Evolutionary conservation across 2,329 filamentous ascomycete species (phyloP).

Genomic region (Alternaria panax): DNA sequence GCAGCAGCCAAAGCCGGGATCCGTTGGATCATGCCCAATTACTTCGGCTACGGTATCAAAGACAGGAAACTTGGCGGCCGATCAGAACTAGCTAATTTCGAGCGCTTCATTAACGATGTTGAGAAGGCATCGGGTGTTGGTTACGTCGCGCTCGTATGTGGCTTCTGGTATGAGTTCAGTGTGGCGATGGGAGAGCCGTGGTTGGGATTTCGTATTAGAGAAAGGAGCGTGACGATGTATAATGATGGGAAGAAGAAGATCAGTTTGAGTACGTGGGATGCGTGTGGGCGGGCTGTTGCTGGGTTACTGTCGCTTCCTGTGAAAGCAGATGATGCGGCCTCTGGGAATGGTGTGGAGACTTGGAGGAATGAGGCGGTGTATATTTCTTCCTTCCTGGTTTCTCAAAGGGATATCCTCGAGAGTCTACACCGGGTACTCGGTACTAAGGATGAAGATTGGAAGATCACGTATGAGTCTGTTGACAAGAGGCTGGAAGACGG

Average conservation of each 20-base stretch:
- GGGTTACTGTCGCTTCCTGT: background rate
- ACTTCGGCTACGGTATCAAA: background rate
- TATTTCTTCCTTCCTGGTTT: constrained; percentile 44
- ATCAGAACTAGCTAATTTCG: background rate
- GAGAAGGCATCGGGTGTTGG: constrained; percentile 1
- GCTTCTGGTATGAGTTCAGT: constrained; percentile 52
- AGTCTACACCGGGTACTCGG: constrained; percentile 66
- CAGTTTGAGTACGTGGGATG: constrained; percentile 64
- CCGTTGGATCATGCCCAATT: background rate
- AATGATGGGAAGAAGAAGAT: constrained; percentile 40
- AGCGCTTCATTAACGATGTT: constrained; percentile 16
- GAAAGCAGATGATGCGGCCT: background rate
- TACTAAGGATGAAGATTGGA: constrained; percentile 68
- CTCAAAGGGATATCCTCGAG: constrained; percentile 70
- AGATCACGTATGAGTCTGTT: constrained; percentile 58
- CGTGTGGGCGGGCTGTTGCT: constrained; percentile 27
- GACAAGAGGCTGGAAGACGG: constrained; percentile 58
- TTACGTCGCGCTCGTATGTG: constrained; percentile 24
- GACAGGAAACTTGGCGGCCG: background rate
- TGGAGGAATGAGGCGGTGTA: background rate
- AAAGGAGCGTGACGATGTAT: constrained; percentile 37
- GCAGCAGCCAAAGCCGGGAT: background rate
- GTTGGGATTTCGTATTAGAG: constrained; percentile 50
- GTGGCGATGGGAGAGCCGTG: constrained; percentile 34
- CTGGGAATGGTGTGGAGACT: background rate